Evolutionary conservation across 2,329 filamentous ascomycete genomes (phyloP), one percentile per base, ranked within the genome.

Genomic region (Arthrobotrys entomopaga): DNA sequence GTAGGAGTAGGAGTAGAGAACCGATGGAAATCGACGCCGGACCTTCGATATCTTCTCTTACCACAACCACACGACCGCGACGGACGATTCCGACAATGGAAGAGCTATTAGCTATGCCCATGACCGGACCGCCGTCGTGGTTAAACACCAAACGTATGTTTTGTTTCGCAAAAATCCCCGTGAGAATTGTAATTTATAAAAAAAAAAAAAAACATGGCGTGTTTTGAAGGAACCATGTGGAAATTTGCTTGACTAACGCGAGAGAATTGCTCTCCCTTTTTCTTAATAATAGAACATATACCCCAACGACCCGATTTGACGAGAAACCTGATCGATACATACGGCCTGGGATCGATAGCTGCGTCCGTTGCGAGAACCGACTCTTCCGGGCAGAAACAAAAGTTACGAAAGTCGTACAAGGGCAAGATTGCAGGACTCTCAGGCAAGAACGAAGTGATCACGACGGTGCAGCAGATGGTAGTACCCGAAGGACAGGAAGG

Each of bases 381-480:
- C 77, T 83, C 84, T 10, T 84, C 83, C 10, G 84, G 84, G 72
- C 83, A 84, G 76, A 86, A 86, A 80, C 85, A 86, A 78, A 85
- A 84, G 78, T 80, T 87, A 40, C 82, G 85, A 43, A 86, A 86
- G 77, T 85, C 84, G 38, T 86, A 86, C 77, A 84, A 85, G 77
- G 83, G 83, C 56, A 85, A 86, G 76, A 83, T 85, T 72, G 85
- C 85, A 77, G 80, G 80, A 43, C 79, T 86, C 67, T 81, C 83
- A 24, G 85, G 85, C 54, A 83, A 83, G 76, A 83, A 83, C 69
- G 85, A 74, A 53, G 70, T 74, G 3, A 53, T 74, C 43, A 74
- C 70, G 29, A 85, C 78, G 81, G 83, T 15, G 79, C 80, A 40
- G 81, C 82, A 77, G 81, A 82, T 64, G 59, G 75, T 76, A 50